Conservation (phyloP, 371 early-diverging fungal genomes). For the Funneliformis caledonium region DNA sequence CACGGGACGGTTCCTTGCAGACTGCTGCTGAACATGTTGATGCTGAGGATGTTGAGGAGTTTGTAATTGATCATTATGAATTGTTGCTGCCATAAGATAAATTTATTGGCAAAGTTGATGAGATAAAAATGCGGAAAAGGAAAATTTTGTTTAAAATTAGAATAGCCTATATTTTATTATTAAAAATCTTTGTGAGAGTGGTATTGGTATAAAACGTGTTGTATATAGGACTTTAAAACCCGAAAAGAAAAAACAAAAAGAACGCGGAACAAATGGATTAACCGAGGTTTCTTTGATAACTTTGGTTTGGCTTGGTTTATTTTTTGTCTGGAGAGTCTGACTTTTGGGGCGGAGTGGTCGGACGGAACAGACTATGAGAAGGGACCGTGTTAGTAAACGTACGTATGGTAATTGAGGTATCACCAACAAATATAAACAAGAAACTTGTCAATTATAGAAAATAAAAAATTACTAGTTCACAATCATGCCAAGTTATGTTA, state of each 20-base stretch:
- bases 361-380: not conserved
- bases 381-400: not conserved
- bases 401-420: not conserved
- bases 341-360: conserved; percentile 12
- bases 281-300: conserved; percentile 7
- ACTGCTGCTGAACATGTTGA: conserved; percentile 28
- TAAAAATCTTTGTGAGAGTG: not conserved
- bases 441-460: not conserved
- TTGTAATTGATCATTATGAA: conserved; percentile 5
- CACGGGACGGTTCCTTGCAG: conserved; percentile 33
- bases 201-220: not conserved
- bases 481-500: conserved; percentile 14
- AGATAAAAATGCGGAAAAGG: not conserved
- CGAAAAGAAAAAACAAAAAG: conserved; percentile 5
- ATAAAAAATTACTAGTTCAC: conserved; percentile 19
- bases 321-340: not conserved
- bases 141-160: not conserved
- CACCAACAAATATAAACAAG: conserved; percentile 4
- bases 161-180: not conserved
- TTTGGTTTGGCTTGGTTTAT: not conserved
- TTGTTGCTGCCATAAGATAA: conserved; percentile 22
- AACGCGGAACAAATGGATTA: conserved; percentile 5
- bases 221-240: not conserved
- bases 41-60: conserved; percentile 9
- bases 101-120: not conserved